These are phyloP conservation scores for Staphylotrichum tortipilum DNA, from an alignment of 495 filamentous ascomycete genomes.

Conservation along the genomic window DNA sequence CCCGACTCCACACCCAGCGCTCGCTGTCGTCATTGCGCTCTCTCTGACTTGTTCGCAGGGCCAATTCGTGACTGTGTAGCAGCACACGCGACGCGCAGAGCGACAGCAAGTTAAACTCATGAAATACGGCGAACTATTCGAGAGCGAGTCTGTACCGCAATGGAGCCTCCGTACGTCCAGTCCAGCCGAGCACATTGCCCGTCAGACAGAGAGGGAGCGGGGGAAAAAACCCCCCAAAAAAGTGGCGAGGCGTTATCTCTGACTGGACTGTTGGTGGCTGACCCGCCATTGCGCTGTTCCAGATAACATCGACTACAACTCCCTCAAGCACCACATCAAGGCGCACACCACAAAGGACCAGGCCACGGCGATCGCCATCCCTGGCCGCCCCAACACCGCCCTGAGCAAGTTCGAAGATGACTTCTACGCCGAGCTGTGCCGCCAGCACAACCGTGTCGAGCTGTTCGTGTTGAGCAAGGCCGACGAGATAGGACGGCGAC, in stretches of 20 bases:
- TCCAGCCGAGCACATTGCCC: too few relatives aligned
- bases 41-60: neutral
- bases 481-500: conserved; percentile 55
- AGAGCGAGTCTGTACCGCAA: conserved; percentile 74
- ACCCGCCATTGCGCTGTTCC: neutral
- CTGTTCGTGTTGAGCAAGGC: conserved; percentile 64
- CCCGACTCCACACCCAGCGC: neutral
- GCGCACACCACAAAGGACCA: conserved; percentile 52
- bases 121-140: conserved; percentile 68
- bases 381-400: conserved; percentile 46
- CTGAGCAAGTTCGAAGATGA: conserved; percentile 51
- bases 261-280: neutral
- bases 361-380: conserved; percentile 56
- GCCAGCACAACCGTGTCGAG: conserved; percentile 58
- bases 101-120: too few relatives aligned
- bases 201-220: too few relatives aligned
- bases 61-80: neutral
- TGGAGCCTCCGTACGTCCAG: conserved; percentile 66
- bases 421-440: conserved; percentile 51
- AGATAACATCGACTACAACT: conserved; percentile 71
- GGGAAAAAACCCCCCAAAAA: too few relatives aligned
- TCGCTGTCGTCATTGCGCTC: neutral
- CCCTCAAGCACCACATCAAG: conserved; percentile 66
- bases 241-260: too few relatives aligned
- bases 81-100: conserved; percentile 2